These are phyloP conservation scores for Artomyces pyxidatus DNA, from an alignment of 768 basidiomycete genomes.

Conservation along the genomic window DNA sequence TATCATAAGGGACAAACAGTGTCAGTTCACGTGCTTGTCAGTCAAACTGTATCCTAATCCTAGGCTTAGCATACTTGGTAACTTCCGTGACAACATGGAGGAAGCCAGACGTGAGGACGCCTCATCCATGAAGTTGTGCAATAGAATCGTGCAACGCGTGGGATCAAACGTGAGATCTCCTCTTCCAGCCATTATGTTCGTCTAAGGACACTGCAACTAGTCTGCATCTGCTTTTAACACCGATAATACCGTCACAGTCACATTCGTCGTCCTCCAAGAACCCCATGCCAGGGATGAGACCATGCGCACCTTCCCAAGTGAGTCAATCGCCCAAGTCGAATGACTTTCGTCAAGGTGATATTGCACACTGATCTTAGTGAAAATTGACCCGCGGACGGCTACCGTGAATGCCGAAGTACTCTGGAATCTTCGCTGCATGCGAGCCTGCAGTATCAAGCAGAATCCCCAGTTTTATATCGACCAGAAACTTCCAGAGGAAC, in stretches of 20 bases:
- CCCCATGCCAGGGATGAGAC: background rate
- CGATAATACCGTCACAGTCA: background rate
- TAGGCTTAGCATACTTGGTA: too few relatives aligned
- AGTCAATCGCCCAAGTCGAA: background rate
- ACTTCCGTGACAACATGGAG: too few relatives aligned
- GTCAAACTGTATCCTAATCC: too few relatives aligned
- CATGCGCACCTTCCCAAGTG: background rate
- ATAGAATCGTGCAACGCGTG: too few relatives aligned
- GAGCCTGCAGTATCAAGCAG: slow-evolving; percentile 4
- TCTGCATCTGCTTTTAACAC: background rate
- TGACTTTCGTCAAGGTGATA: too few relatives aligned
- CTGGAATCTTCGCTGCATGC: slow-evolving; percentile 6
- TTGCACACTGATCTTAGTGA: background rate
- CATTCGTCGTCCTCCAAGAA: background rate
- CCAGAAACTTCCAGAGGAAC: background rate
- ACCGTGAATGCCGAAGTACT: background rate
- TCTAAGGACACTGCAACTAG: too few relatives aligned
- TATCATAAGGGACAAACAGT: too few relatives aligned
- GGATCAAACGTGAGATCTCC: too few relatives aligned
- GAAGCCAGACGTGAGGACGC: too few relatives aligned
- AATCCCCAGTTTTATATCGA: slow-evolving; percentile 11
- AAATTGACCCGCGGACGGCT: background rate
- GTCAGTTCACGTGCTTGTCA: too few relatives aligned
- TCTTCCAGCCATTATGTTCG: too few relatives aligned
- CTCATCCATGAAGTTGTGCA: too few relatives aligned